Evolutionary conservation across 768 basidiomycete species (phyloP).

Genomic region (Xerocomus brunneocitrinus): DNA sequence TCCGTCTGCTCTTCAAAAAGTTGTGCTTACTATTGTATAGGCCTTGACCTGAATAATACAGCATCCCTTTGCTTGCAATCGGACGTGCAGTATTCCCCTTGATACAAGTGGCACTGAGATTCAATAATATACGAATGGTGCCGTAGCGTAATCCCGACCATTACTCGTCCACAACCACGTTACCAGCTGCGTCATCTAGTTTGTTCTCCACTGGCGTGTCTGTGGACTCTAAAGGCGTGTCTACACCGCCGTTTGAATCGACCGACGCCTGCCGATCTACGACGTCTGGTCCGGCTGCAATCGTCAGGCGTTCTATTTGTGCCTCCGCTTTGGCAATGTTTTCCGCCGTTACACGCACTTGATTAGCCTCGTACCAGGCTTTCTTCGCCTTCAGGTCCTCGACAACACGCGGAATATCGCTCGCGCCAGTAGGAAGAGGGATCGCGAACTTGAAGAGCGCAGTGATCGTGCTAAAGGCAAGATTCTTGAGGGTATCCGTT

Average conservation of each 20-base stretch:
- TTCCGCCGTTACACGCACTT: constrained; percentile 71
- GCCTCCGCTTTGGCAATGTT: constrained; percentile 78
- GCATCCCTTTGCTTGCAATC: constrained; percentile 13
- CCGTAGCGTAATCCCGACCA: constrained; percentile 9
- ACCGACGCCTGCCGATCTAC: constrained; percentile 28
- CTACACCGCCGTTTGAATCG: constrained; percentile 37
- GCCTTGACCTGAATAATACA: constrained; percentile 29
- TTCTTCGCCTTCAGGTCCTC: constrained; percentile 93
- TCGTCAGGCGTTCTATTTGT: constrained; percentile 60
- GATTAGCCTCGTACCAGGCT: constrained; percentile 92
- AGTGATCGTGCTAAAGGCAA: constrained; percentile 81
- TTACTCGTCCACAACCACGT: constrained; percentile 34
- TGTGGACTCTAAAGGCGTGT: constrained; percentile 42
- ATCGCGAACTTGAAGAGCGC: constrained; percentile 88
- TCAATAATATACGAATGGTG: constrained; percentile 12
- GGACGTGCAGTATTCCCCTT: constrained; percentile 10
- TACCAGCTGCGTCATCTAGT: constrained; percentile 37
- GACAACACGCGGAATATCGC: constrained; percentile 78
- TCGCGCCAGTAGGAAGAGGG: constrained; percentile 72
- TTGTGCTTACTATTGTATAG: constrained; percentile 35
- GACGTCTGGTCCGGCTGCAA: constrained; percentile 35
- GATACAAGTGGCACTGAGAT: constrained; percentile 20
- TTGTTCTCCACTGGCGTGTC: constrained; percentile 37
- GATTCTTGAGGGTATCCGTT: constrained; percentile 44
- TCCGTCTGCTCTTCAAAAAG: constrained; percentile 29